A percentile compares a stretch with the other conserved stretches of the same genome.
phyloP scores from a whole-genome alignment of 768 basidiomycete species.

The Roridomyces roridus region DNA sequence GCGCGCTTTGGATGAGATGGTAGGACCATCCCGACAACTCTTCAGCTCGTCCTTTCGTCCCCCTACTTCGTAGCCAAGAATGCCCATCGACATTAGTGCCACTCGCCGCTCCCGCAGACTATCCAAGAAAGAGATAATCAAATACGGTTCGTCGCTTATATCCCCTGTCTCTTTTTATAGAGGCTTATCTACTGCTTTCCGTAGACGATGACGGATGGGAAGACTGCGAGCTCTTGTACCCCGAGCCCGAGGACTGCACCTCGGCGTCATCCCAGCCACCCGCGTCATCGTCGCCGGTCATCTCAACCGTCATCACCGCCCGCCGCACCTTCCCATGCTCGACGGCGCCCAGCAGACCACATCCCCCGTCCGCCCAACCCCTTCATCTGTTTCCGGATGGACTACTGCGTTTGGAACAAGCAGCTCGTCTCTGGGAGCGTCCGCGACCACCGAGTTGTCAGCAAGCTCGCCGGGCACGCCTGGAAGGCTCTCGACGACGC shows the following conservation, averaged over 20 bases:
- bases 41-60: conserved; percentile 5
- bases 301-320: neutral
- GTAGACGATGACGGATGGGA: conserved; percentile 33
- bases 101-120: conserved; percentile 51
- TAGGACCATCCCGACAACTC: neutral
- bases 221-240: conserved; percentile 6
- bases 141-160: neutral
- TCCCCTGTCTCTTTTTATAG: neutral
- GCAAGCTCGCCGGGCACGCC: conserved; percentile 63
- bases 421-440: conserved; percentile 51
- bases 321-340: conserved; percentile 27
- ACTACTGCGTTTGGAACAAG: conserved; percentile 61
- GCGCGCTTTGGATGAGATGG: conserved; percentile 18
- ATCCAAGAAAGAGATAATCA: conserved; percentile 37
- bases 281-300: neutral
- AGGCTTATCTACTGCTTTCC: conserved; percentile 25
- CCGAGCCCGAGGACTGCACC: conserved; percentile 1
- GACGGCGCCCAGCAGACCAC: conserved; percentile 44
- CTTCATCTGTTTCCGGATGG: conserved; percentile 76
- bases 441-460: conserved; percentile 71
- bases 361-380: conserved; percentile 77
- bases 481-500: conserved; percentile 60
- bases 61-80: neutral
- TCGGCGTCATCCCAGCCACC: neutral
- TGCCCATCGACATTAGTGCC: conserved; percentile 23